Percentiles rank a stretch among this genome's conserved stretches.
Evolutionary conservation across 2,329 filamentous ascomycete species (phyloP).

Genomic region (Ceratocystis destructans): DNA sequence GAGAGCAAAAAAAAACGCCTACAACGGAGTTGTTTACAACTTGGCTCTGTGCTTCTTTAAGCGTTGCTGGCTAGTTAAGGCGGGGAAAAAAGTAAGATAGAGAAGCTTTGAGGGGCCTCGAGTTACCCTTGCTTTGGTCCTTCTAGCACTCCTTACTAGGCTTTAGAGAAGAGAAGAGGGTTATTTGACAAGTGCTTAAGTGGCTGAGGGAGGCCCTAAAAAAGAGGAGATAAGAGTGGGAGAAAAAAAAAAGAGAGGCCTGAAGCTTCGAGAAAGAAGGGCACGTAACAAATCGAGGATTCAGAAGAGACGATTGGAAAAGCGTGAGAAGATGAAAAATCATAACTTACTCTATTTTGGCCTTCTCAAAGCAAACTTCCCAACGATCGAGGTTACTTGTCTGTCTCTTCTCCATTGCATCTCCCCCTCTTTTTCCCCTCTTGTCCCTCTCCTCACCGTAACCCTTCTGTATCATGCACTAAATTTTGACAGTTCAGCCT

Average conservation of each 20-base stretch:
- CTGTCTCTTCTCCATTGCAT: not conserved
- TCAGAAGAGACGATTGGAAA: too few species aligned
- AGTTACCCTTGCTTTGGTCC: too few species aligned
- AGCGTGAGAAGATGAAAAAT: not conserved
- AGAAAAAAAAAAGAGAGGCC: conserved; percentile 11
- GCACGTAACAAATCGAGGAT: not conserved
- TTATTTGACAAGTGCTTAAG: not conserved
- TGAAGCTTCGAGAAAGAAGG: not conserved
- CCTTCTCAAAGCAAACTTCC: not conserved
- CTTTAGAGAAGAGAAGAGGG: too few species aligned
- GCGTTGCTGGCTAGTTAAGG: too few species aligned
- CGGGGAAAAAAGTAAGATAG: too few species aligned
- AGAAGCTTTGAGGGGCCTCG: too few species aligned
- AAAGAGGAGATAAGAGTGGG: not conserved
- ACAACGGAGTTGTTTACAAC: not conserved
- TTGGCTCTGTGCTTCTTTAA: too few species aligned
- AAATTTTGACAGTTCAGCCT: not conserved
- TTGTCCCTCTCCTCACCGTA: not conserved
- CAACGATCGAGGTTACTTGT: not conserved
- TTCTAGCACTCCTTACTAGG: too few species aligned
- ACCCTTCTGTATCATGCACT: not conserved
- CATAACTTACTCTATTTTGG: not conserved
- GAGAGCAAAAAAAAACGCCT: not conserved
- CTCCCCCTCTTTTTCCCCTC: not conserved
- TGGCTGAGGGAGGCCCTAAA: not conserved